A percentile compares a stretch with the other conserved stretches of the same genome.
These are phyloP conservation scores for Betula pendula DNA, from an alignment of 306 rosid species.

Conservation along the genomic window DNA sequence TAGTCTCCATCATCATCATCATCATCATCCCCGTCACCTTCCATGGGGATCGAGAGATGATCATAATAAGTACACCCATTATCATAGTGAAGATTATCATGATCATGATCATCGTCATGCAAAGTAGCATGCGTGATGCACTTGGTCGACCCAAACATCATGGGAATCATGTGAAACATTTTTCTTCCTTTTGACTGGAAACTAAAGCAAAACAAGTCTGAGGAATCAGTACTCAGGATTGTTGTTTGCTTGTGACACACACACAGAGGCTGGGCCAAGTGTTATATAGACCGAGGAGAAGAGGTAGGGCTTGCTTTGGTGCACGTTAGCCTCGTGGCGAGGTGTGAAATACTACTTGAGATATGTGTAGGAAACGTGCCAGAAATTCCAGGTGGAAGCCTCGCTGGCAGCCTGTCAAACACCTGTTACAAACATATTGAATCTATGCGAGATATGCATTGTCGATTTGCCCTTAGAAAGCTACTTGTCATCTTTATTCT, in stretches of 20 bases:
- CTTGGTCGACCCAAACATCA: background rate
- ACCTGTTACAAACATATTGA: background rate
- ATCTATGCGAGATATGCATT: background rate
- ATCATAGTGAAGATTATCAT: background rate
- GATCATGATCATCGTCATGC: background rate
- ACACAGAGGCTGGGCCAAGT: background rate
- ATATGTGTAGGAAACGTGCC: slow-evolving; percentile 2
- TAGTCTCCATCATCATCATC: slow-evolving; percentile 10
- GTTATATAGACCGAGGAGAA: background rate
- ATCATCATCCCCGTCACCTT: background rate
- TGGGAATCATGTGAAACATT: slow-evolving; percentile 11
- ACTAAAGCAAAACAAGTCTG: background rate
- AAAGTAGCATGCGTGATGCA: background rate
- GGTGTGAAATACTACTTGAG: slow-evolving; percentile 10
- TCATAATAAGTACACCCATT: too few species aligned
- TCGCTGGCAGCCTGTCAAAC: background rate
- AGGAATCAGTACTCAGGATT: background rate
- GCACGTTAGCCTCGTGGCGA: slow-evolving; percentile 6
- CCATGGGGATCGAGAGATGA: too few species aligned
- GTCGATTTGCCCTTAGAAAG: background rate
- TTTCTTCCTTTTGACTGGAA: background rate
- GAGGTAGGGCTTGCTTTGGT: background rate
- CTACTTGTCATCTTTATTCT: background rate
- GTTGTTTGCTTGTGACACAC: background rate
- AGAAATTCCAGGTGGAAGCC: slow-evolving; percentile 9